These are phyloP conservation scores for Penicillium argentinense DNA, from an alignment of 495 filamentous ascomycete species.

Conservation along the genomic window DNA sequence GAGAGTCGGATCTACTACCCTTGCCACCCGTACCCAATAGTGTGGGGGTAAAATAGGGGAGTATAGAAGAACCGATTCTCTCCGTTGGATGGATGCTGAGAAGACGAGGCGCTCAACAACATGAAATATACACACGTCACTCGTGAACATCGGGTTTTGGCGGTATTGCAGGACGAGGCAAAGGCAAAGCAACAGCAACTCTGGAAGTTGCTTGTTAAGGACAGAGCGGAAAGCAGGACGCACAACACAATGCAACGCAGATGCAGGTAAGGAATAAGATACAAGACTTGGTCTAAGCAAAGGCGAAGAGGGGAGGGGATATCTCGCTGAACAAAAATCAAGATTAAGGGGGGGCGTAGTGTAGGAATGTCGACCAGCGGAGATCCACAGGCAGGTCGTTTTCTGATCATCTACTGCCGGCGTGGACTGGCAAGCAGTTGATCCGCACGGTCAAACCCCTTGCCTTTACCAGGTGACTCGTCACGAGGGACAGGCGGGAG, in stretches of 20 bases:
- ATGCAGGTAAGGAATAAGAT: neutral
- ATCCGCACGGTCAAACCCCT: conserved; percentile 21
- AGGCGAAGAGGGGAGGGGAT: conserved; percentile 11
- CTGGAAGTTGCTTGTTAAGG: too few species aligned
- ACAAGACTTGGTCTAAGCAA: conserved; percentile 25
- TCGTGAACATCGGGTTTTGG: conserved; percentile 34
- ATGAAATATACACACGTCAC: conserved; percentile 38
- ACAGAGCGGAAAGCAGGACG: conserved; percentile 20
- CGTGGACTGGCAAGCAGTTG: neutral
- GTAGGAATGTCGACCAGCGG: neutral
- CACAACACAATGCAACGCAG: neutral
- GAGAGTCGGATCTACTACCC: too few species aligned
- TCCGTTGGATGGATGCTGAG: conserved; percentile 4
- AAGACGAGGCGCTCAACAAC: conserved; percentile 20
- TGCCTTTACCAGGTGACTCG: conserved; percentile 27
- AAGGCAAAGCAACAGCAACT: conserved; percentile 12
- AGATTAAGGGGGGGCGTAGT: conserved; percentile 4
- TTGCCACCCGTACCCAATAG: too few species aligned
- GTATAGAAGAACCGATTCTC: too few species aligned
- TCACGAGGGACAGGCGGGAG: conserved; percentile 51
- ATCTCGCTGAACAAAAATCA: conserved; percentile 24
- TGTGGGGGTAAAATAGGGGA: too few species aligned
- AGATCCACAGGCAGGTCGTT: neutral
- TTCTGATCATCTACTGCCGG: too few species aligned
- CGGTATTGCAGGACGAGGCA: conserved; percentile 21